A percentile compares a stretch with the other conserved stretches of the same genome.
phyloP scores from a whole-genome alignment of 192 early-diverging fungal species.

The Rhizoclosmatium sp. region DNA sequence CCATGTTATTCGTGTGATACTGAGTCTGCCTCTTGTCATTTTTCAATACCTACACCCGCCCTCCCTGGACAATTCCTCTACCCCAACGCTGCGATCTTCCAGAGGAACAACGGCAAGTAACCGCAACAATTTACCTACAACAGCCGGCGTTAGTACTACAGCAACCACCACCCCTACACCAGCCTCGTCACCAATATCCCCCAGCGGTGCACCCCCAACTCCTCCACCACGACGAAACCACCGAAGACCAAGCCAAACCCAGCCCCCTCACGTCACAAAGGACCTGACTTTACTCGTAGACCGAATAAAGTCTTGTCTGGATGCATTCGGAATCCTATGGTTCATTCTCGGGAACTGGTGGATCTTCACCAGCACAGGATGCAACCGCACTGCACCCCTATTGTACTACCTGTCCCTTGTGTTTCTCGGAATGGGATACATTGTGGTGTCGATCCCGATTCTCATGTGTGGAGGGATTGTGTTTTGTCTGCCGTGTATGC shows the following conservation, averaged over 20 bases:
- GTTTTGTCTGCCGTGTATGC: conserved; percentile 70
- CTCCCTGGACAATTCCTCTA: neutral
- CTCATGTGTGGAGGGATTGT: conserved; percentile 66
- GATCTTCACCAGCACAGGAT: conserved; percentile 61
- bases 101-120: neutral
- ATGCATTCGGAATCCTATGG: conserved; percentile 67
- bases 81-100: neutral
- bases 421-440: conserved; percentile 74
- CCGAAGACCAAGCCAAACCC: conserved; percentile 2
- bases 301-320: conserved; percentile 64
- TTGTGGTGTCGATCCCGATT: conserved; percentile 69
- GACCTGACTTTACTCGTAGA: conserved; percentile 18
- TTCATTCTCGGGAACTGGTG: conserved; percentile 78
- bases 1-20: conserved; percentile 61
- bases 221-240: neutral
- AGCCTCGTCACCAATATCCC: neutral
- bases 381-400: conserved; percentile 56
- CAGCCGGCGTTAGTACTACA: neutral
- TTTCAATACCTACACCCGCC: conserved; percentile 65
- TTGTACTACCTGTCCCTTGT: conserved; percentile 69
- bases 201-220: too few relatives aligned
- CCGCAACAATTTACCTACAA: neutral
- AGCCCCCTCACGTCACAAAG: conserved; percentile 28
- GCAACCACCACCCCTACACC: neutral
- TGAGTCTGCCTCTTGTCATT: conserved; percentile 71